Conservation (phyloP, 169 alveolate genomes). For the Plasmodium billcollinsi region DNA sequence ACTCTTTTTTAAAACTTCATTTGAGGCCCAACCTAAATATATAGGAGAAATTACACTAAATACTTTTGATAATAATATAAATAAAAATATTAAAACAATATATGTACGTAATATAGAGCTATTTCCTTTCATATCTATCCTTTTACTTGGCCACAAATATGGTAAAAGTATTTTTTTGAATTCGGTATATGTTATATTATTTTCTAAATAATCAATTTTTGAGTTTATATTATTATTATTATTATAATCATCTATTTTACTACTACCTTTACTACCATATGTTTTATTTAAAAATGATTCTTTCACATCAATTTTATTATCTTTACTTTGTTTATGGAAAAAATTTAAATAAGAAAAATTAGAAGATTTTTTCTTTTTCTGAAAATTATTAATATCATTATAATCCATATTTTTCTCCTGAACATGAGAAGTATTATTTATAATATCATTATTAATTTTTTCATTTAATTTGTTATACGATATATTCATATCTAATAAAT, state of each 20-base stretch:
- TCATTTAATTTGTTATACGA: conserved; percentile 21
- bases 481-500: not conserved
- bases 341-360: no score
- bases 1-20: conserved; percentile 55
- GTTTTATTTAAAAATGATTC: not conserved
- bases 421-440: no score
- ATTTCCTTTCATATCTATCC: conserved; percentile 72
- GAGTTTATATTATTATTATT: not conserved
- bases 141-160: conserved; percentile 64
- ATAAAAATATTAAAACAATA: conserved; percentile 42
- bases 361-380: no score
- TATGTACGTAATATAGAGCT: conserved; percentile 53
- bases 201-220: conserved; percentile 33
- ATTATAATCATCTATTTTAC: not conserved
- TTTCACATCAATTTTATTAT: not conserved
- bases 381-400: no score
- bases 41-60: conserved; percentile 75
- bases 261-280: not conserved
- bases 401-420: no score
- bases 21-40: conserved; percentile 75
- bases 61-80: conserved; percentile 62
- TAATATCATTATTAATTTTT: no score
- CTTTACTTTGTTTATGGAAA: no score
- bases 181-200: conserved; percentile 35
- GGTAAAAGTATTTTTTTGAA: conserved; percentile 36